Evolutionary conservation across 768 basidiomycete genomes (phyloP).

Genomic region (Hygrocybe punicea): DNA sequence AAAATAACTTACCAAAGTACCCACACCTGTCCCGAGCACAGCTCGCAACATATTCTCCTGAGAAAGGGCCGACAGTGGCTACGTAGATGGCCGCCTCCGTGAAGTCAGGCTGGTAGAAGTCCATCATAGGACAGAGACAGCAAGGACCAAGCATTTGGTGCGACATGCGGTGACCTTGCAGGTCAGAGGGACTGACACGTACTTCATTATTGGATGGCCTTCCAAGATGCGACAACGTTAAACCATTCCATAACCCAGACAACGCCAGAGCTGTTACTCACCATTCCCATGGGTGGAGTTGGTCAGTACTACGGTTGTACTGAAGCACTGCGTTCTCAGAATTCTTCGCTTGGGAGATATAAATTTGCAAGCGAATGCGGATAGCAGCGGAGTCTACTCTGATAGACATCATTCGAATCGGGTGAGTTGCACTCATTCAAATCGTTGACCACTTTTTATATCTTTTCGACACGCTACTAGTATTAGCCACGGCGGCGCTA

Average conservation of each 20-base stretch:
- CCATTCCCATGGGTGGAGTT: background rate
- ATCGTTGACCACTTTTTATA: too few species aligned
- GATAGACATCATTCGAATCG: background rate
- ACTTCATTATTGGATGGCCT: background rate
- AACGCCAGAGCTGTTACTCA: background rate
- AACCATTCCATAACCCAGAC: background rate
- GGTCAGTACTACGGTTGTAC: background rate
- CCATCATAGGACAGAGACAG: background rate
- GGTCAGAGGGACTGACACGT: background rate
- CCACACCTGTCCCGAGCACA: too few species aligned
- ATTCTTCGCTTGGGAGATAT: background rate
- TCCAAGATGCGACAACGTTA: background rate
- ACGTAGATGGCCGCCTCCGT: conserved; percentile 1
- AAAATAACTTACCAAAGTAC: too few species aligned
- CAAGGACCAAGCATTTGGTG: background rate
- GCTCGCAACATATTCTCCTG: background rate
- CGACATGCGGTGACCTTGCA: background rate
- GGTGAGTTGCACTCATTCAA: too few species aligned
- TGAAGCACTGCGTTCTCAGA: background rate
- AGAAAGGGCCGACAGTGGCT: background rate
- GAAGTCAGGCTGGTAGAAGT: background rate
- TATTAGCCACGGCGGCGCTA: too few species aligned
- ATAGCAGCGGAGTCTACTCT: background rate
- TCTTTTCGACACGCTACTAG: too few species aligned
- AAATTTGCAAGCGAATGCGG: background rate